phyloP scores from a whole-genome alignment of 2,329 filamentous ascomycete genomes.

The Monosporascus ibericus region DNA sequence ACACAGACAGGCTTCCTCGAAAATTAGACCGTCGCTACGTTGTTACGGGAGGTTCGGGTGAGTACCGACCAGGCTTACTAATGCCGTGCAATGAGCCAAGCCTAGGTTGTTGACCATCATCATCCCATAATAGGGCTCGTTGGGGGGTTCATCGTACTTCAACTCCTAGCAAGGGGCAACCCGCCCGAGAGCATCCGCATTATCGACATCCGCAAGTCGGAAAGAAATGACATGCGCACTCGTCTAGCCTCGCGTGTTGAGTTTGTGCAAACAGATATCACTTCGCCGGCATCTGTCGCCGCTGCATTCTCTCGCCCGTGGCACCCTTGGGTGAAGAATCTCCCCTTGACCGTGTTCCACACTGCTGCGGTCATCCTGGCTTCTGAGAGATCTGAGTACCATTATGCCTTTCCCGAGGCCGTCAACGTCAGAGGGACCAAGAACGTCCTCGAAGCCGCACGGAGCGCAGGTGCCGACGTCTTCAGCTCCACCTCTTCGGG shows the following conservation, averaged over 20 bases:
- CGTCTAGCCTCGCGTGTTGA: conserved; percentile 29
- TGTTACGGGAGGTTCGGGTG: conserved; percentile 41
- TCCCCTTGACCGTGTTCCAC: conserved; percentile 52
- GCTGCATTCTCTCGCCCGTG: conserved; percentile 43
- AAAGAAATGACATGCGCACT: conserved; percentile 34
- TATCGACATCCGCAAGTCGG: conserved; percentile 42
- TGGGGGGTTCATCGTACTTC: conserved; percentile 47
- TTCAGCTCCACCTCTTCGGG: conserved; percentile 49
- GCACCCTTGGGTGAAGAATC: conserved; percentile 31
- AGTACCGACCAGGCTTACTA: conserved; percentile 10
- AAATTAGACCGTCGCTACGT: conserved; percentile 36
- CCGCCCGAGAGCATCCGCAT: conserved; percentile 45
- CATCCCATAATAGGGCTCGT: conserved; percentile 40
- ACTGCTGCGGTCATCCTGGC: conserved; percentile 49
- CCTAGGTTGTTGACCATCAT: neutral
- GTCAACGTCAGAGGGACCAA: conserved; percentile 47
- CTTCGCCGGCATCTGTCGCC: conserved; percentile 34
- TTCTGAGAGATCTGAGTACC: conserved; percentile 37
- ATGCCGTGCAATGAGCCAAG: neutral
- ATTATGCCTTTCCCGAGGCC: conserved; percentile 37
- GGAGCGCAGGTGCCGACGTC: conserved; percentile 37
- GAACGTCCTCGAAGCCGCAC: conserved; percentile 43
- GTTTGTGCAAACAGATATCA: conserved; percentile 44
- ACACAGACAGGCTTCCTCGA: conserved; percentile 31
- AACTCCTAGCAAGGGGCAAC: conserved; percentile 47